Base-by-base conservation (phyloP, 495 filamentous ascomycete species). In the Rostrohypoxylon terebratum region DNA sequence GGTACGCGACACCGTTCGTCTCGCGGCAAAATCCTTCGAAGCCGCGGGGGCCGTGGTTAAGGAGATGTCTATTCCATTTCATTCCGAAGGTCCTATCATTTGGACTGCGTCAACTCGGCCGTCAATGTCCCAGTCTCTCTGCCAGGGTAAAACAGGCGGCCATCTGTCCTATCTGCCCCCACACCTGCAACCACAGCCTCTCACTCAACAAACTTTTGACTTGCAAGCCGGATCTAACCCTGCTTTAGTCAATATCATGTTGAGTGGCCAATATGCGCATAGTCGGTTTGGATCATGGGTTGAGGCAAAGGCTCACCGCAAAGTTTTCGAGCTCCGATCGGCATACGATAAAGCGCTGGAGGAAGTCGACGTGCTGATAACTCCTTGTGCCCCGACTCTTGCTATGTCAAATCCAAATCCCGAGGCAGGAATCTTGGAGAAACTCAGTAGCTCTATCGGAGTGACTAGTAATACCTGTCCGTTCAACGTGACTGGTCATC, bases 401-500 rank as follows among this genome's bases (percentile, higher is more conserved):
- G 77, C 84, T 5, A 77, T 79, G 45, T 72, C 69, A 25, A 75
- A 84, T 68, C 61, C 61, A 2, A 18, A 55, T 55, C 48, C 61
- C 8, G 11, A 64, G 33, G 40, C 47, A 18, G 28, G 47, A 33
- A 64, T 64, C 34, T 20, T 64, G 21, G 61, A 64, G 47, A 64
- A 53, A 33, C 61, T 64, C 47, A 79, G 76, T 0, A 78, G 76
- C 55, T 83, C 79, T 23, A 82, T 83, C 61, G 86, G 86, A 0
- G 70, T 86, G 28, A 86, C 83, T 0, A 81, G 77, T 33, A 88
- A 88, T 60, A 88, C 86, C 16, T 83, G 81, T 23, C 77, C 82
- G 18, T 89, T 90, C 72, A 85, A 89, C 77, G 78, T 83, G 20
- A 86, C 87, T 0, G 86, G 87, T 0, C 87, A 87, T 73, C 87